Base-by-base conservation (phyloP, 768 basidiomycete species). In the Baorangia bicolor region DNA sequence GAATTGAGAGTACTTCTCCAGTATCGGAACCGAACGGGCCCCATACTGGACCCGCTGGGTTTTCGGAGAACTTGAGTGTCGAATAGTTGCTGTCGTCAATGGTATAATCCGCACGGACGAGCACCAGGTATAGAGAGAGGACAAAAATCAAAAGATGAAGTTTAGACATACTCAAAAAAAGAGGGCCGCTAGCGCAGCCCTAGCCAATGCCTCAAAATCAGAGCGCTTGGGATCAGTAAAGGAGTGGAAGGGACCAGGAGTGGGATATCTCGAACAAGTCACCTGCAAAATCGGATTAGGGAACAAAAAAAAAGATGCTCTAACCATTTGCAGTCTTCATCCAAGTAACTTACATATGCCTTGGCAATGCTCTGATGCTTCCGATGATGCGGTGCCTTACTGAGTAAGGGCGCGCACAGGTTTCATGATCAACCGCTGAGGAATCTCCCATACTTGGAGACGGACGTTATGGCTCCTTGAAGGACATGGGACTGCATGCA, bases 21-120 rank as follows among this genome's bases (percentile, higher is more conserved):
- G 53, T 62, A 41, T 62, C 60, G 13, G 68, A 59, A 16, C 63
- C 61, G 33, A 65, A 69, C 4, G 61, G 60, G 14, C 61, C 65
- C 68, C 68, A 69, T 52, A 61, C 64, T 0, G 68, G 61, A 6
- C 68, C 68, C 35, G 49, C 21, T 13, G 68, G 66, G n/a, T 69
- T 69, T 42, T 65, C 62, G 8, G 68, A 69, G 51, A 57, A 68
- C 31, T 58, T 58, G 47, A 64, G 68, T 14, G 21, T 3, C 13
- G 68, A 65, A 46, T 65, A 65, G n/a, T 69, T 38, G 49, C 63
- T 62, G 31, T 69, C 66, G 27, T 69, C 65, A 45, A 69, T 67
- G 20, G 57, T 63, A 51, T 69, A 69, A 28, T 68, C 66, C 18
- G 67, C 64, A 27, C 27, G 37, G 41, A 60, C 53, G n/a, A 62